Percentiles rank a stretch among this genome's conserved stretches.
These are phyloP conservation scores for Chrysochromulina parva DNA, from an alignment of 78 protist genomes.

Conservation along the genomic window DNA sequence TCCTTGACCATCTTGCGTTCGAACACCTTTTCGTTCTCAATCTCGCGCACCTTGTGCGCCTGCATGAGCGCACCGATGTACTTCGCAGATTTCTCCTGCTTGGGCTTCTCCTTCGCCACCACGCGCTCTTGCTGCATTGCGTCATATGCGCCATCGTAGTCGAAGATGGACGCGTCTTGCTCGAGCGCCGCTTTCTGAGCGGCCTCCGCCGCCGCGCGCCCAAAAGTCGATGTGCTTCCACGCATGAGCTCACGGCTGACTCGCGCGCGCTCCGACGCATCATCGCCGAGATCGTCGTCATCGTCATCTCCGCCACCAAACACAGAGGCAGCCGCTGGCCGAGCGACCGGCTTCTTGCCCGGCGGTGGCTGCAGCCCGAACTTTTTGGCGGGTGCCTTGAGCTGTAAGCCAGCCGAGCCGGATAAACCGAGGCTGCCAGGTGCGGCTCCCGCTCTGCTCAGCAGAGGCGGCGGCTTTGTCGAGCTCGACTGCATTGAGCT, in stretches of 20 bases:
- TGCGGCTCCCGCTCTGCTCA: not conserved
- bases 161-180: not conserved
- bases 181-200: not conserved
- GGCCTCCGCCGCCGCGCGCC: not conserved
- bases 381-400: not conserved
- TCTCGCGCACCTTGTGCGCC: not conserved
- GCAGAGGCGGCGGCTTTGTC: not conserved
- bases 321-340: no score
- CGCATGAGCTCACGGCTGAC: no score
- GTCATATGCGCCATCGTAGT: not conserved
- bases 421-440: not conserved
- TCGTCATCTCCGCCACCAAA: no score
- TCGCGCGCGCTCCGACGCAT: no score
- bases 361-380: not conserved
- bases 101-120: not conserved
- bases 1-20: conserved; percentile 17
- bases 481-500: no score
- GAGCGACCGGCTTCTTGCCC: no score
- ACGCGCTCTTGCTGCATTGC: not conserved
- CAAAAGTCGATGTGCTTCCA: no score
- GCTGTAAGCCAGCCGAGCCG: not conserved
- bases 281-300: no score
- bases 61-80: not conserved
- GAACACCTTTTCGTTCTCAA: not conserved
- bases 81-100: not conserved